phyloP scores from a whole-genome alignment of 2,329 filamentous ascomycete species.

The Penicillium capsulatum region DNA sequence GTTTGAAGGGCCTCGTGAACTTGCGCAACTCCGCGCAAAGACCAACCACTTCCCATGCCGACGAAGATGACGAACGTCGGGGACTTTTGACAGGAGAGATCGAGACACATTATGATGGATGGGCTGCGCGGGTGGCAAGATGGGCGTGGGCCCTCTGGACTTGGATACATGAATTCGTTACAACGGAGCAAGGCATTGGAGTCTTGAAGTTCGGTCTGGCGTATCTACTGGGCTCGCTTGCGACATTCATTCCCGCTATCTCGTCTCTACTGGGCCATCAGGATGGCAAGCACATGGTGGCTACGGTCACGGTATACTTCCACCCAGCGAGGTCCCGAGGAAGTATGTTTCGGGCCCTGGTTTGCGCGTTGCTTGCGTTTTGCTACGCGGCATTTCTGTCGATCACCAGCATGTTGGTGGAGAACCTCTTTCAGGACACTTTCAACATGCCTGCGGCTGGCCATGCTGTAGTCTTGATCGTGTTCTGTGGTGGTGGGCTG shows the following conservation, averaged over 20 bases:
- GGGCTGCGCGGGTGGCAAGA: conserved; percentile 17
- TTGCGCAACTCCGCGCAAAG: conserved; percentile 54
- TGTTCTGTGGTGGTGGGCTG: conserved; percentile 81
- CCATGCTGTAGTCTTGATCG: conserved; percentile 70
- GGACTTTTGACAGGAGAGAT: conserved; percentile 31
- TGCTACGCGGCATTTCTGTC: conserved; percentile 72
- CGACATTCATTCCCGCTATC: conserved; percentile 73
- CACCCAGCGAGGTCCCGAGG: conserved; percentile 82
- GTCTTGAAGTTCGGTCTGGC: conserved; percentile 89
- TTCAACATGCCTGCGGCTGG: conserved; percentile 65
- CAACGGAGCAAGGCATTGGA: conserved; percentile 69
- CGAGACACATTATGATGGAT: conserved; percentile 11
- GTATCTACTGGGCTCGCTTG: conserved; percentile 80
- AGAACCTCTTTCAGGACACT: conserved; percentile 68
- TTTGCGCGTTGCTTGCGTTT: conserved; percentile 73
- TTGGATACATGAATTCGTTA: conserved; percentile 57
- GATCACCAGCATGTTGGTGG: conserved; percentile 82
- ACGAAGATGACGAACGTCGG: conserved; percentile 36
- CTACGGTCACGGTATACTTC: conserved; percentile 91
- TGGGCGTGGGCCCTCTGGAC: conserved; percentile 36
- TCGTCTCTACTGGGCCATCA: conserved; percentile 71
- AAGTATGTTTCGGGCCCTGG: conserved; percentile 80
- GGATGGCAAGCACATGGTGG: conserved; percentile 90
- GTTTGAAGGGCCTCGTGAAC: conserved; percentile 73
- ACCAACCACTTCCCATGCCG: conserved; percentile 18